These are phyloP conservation scores for Suhomyces sp. DNA, from an alignment of 805 yeast species.

Conservation along the genomic window DNA sequence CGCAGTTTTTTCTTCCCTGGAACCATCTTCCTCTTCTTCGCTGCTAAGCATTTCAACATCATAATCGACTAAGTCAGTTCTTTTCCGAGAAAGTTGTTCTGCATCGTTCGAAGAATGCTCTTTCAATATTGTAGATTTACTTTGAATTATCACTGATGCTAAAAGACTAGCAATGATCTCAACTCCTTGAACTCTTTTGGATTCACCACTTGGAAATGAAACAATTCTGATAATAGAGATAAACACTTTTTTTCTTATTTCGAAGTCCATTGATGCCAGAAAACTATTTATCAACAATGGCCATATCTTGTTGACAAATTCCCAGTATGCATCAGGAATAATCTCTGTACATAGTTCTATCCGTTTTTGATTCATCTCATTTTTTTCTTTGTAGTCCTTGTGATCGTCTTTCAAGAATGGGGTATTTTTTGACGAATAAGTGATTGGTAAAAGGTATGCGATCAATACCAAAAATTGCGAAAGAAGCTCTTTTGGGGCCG, in stretches of 20 bases:
- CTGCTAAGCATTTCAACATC: slow-evolving; percentile 11
- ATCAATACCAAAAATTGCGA: slow-evolving; percentile 53
- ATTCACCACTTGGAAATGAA: slow-evolving; percentile 35
- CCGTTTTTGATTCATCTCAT: slow-evolving; percentile 29
- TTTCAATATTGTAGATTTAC: slow-evolving; percentile 28
- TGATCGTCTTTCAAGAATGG: slow-evolving; percentile 26
- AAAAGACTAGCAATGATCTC: slow-evolving; percentile 45
- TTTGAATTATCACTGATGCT: slow-evolving; percentile 62
- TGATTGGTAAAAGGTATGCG: slow-evolving; percentile 55
- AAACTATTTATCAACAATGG: slow-evolving; percentile 59
- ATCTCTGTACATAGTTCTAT: slow-evolving; percentile 26
- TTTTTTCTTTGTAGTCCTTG: slow-evolving; percentile 21
- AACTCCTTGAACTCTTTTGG: slow-evolving; percentile 27
- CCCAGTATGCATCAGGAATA: slow-evolving; percentile 19
- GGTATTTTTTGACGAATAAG: slow-evolving; percentile 25
- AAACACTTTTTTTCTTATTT: slow-evolving; percentile 56
- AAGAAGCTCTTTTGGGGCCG: slow-evolving; percentile 66
- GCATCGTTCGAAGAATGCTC: neutral
- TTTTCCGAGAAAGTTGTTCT: neutral
- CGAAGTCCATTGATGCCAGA: slow-evolving; percentile 68
- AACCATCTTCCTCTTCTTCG: slow-evolving; percentile 8
- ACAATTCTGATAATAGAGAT: slow-evolving; percentile 53
- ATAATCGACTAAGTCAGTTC: slow-evolving; percentile 2
- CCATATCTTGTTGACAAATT: slow-evolving; percentile 47
- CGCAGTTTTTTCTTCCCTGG: slow-evolving; percentile 1